These are phyloP conservation scores for Aureobasidium uvarum DNA, from an alignment of 2,329 filamentous ascomycete genomes.

Conservation along the genomic window DNA sequence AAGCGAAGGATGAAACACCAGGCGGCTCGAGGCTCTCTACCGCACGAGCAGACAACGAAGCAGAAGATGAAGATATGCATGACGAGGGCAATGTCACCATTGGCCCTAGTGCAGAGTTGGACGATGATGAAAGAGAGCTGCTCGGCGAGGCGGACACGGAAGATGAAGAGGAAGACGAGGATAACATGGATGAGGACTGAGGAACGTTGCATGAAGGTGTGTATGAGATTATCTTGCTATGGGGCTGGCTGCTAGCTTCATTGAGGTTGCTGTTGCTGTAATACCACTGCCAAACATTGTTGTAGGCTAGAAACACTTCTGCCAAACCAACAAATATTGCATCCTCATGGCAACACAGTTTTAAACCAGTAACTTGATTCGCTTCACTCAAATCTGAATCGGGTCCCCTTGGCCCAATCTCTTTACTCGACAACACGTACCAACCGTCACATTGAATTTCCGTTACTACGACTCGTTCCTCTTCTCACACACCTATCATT, in stretches of 20 bases:
- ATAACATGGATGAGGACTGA: constrained; percentile 36
- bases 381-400: no score
- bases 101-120: constrained; percentile 35
- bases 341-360: neutral
- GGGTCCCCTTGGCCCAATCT: no score
- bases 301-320: neutral
- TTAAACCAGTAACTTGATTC: no score
- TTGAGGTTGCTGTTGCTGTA: neutral
- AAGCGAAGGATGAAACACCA: constrained; percentile 5
- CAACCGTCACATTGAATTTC: no score
- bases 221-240: neutral
- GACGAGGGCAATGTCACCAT: constrained; percentile 32
- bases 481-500: no score
- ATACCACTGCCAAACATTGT: neutral
- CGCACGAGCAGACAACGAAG: constrained; percentile 8
- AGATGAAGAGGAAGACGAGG: constrained; percentile 41
- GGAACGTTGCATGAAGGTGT: neutral
- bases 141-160: constrained; percentile 41
- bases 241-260: neutral
- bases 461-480: no score
- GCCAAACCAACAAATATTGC: neutral
- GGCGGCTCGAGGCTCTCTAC: constrained; percentile 15
- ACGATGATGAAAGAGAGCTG: constrained; percentile 42
- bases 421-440: no score
- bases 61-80: constrained; percentile 28